Evolutionary conservation across 495 filamentous ascomycete species (phyloP).

Genomic region (Extremus antarcticus): DNA sequence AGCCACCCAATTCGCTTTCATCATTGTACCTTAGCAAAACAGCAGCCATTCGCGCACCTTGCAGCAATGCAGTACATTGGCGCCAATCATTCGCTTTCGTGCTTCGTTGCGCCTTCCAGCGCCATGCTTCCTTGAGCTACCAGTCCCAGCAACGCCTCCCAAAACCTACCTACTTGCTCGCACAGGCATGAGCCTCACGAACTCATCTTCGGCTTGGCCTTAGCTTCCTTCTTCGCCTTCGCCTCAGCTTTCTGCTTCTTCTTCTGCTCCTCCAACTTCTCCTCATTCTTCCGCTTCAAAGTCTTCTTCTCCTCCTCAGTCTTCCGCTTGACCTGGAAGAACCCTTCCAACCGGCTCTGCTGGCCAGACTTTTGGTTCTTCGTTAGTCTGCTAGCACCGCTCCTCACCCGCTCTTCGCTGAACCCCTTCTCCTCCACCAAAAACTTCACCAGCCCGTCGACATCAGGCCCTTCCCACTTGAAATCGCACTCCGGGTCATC

Average conservation of each 20-base stretch:
- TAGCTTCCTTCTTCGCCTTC: slow-evolving; percentile 77
- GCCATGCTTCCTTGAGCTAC: too few species aligned
- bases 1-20: too few species aligned
- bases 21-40: too few species aligned
- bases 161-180: neutral
- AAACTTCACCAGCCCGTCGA: slow-evolving; percentile 79
- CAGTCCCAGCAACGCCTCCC: neutral
- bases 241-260: slow-evolving; percentile 87
- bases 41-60: too few species aligned
- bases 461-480: slow-evolving; percentile 90
- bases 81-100: too few species aligned
- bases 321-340: slow-evolving; percentile 91
- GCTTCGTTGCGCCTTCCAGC: too few species aligned
- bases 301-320: slow-evolving; percentile 69
- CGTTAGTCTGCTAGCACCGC: slow-evolving; percentile 58
- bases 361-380: slow-evolving; percentile 85
- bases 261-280: slow-evolving; percentile 79
- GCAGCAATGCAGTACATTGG: too few species aligned
- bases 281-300: slow-evolving; percentile 86
- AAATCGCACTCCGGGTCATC: slow-evolving; percentile 84
- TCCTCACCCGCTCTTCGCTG: slow-evolving; percentile 82
- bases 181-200: slow-evolving; percentile 25
- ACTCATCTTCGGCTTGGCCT: slow-evolving; percentile 57
- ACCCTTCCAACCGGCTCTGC: slow-evolving; percentile 87
- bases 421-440: slow-evolving; percentile 92